Conservation (phyloP, 176 grass and related monocot genomes). For the Bonia amplexicaulis region DNA sequence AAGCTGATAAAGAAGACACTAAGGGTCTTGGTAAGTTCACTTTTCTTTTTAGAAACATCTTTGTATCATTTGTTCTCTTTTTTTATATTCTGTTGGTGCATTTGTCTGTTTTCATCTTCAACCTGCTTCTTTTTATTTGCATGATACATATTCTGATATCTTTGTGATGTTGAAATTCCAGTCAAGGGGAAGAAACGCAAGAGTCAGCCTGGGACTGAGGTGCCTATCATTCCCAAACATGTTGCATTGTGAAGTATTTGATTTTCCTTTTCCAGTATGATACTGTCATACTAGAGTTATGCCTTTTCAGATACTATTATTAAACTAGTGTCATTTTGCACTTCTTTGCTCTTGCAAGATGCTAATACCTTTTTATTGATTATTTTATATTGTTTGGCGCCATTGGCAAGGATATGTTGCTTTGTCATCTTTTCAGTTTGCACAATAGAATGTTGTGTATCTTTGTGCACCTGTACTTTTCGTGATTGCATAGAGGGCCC, state of each 20-base stretch:
- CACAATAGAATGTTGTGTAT: not conserved
- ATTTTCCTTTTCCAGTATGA: not conserved
- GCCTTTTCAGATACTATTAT: slow-evolving; percentile 2
- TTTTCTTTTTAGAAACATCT: slow-evolving; percentile 5
- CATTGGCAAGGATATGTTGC: not conserved
- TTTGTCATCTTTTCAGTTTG: not conserved
- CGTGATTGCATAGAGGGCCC: not conserved
- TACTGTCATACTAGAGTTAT: not conserved
- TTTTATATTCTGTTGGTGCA: not conserved
- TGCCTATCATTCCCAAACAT: slow-evolving; percentile 23
- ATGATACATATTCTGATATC: slow-evolving; percentile 3
- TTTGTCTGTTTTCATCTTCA: not conserved
- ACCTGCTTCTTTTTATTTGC: not conserved
- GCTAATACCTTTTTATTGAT: not conserved
- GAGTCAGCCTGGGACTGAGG: slow-evolving; percentile 61
- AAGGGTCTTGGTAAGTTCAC: slow-evolving; percentile 42
- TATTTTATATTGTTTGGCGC: not conserved
- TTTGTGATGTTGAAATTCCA: slow-evolving; percentile 37
- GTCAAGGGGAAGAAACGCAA: slow-evolving; percentile 91
- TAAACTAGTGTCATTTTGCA: not conserved
- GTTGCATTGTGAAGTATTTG: not conserved
- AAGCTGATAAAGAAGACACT: slow-evolving; percentile 63
- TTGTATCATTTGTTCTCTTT: not conserved
- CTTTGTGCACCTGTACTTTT: not conserved
- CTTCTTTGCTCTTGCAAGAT: not conserved